Conservation (phyloP, 2,329 filamentous ascomycete species). For the Grosmannia huntii region DNA sequence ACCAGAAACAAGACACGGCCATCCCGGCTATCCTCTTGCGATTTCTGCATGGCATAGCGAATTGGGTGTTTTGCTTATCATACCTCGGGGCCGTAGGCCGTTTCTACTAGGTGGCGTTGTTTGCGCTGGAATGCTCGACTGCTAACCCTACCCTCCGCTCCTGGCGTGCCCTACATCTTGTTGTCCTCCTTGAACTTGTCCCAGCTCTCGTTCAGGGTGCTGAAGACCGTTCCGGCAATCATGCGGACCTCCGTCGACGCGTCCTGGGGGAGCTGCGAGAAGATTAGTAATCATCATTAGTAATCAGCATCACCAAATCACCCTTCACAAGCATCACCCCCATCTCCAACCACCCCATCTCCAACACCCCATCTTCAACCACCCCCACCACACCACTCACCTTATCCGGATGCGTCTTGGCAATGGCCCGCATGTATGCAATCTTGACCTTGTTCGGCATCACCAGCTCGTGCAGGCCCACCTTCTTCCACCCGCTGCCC, state of each 20-base stretch:
- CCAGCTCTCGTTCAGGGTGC: conserved; percentile 59
- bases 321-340: too few species aligned
- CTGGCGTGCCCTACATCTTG: conserved; percentile 32
- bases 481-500: conserved; percentile 89
- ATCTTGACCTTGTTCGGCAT: conserved; percentile 94
- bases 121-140: background rate
- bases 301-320: too few species aligned
- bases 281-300: background rate
- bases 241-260: conserved; percentile 52
- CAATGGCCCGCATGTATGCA: conserved; percentile 97
- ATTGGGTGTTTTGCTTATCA: background rate
- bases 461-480: conserved; percentile 85
- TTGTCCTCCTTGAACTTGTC: conserved; percentile 62
- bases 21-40: background rate
- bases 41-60: conserved; percentile 1
- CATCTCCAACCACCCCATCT: background rate
- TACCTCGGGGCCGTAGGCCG: background rate
- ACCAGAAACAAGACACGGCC: background rate
- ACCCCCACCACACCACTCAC: conserved; percentile 33
- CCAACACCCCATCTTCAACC: too few species aligned
- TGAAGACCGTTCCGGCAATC: conserved; percentile 53
- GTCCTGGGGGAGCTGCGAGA: conserved; percentile 46
- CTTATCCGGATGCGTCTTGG: conserved; percentile 97
- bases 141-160: background rate
- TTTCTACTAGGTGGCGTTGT: background rate